Percentiles rank a stretch among this genome's conserved stretches.
Evolutionary conservation across 2,329 filamentous ascomycete genomes (phyloP).

Genomic region (Lasiodiplodia gonubiensis): DNA sequence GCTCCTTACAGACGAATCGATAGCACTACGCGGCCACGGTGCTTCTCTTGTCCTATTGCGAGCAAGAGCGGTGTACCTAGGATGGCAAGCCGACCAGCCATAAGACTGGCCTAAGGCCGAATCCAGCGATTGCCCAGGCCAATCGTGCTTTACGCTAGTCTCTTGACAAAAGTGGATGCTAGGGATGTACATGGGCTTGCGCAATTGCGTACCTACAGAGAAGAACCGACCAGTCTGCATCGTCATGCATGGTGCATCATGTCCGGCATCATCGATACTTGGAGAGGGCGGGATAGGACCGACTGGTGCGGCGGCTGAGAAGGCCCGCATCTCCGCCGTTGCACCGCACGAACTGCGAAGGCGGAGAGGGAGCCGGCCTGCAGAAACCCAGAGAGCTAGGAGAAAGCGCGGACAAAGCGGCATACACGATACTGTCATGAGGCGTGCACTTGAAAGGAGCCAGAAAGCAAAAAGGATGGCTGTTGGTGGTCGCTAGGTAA

Average conservation of each 20-base stretch:
- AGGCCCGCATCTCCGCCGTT: constrained; percentile 9
- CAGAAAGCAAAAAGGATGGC: not conserved
- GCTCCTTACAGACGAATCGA: not conserved
- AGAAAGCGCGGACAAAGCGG: not conserved
- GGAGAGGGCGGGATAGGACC: not conserved
- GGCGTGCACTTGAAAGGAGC: not conserved
- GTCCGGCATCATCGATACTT: not conserved
- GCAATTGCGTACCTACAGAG: not conserved
- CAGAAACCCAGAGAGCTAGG: not conserved
- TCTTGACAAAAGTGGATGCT: not conserved
- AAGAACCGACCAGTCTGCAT: not conserved
- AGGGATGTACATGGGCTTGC: not conserved
- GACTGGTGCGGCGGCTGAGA: constrained; percentile 9
- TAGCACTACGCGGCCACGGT: not conserved
- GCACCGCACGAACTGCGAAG: not conserved
- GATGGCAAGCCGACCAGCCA: not conserved
- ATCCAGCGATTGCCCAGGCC: not conserved
- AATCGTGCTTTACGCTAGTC: not conserved
- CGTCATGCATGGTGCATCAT: not conserved
- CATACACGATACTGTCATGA: not conserved
- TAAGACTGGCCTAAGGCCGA: not conserved
- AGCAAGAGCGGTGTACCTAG: not conserved
- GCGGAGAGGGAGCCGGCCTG: not conserved
- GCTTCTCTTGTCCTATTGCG: not conserved
- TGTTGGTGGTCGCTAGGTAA: not conserved